A percentile compares a stretch with the other conserved stretches of the same genome.
Conservation (phyloP, 176 grass and related monocot genomes). For the Oryza glaberrima region DNA sequence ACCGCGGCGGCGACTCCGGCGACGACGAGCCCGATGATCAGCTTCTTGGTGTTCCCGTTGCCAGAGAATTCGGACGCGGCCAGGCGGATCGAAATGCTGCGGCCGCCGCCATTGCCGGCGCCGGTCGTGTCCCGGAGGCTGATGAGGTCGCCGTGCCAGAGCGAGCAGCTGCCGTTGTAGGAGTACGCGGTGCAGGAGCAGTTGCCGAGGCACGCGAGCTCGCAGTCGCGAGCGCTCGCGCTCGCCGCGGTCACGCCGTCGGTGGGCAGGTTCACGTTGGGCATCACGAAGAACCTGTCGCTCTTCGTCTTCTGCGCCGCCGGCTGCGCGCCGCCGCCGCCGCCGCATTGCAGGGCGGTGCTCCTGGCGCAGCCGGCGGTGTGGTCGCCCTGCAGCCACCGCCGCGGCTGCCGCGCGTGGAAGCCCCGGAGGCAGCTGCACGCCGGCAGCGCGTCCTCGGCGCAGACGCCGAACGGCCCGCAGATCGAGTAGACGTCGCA, state of each 20-base stretch:
- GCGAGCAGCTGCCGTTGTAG: constrained; percentile 39
- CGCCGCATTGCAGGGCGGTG: constrained; percentile 35
- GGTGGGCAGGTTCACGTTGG: constrained; percentile 39
- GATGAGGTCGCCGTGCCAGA: constrained; percentile 52
- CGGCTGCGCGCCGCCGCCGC: background rate
- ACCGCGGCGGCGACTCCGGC: background rate
- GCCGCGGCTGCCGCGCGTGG: background rate
- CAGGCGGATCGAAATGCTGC: constrained; percentile 50
- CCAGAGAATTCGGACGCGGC: constrained; percentile 50
- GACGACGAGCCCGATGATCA: constrained; percentile 13
- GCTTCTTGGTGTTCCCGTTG: background rate
- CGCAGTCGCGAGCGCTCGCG: constrained; percentile 35
- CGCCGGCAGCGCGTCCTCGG: constrained; percentile 25
- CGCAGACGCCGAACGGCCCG: constrained; percentile 50
- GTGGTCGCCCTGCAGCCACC: constrained; percentile 41
- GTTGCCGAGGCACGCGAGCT: constrained; percentile 49
- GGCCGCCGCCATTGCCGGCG: background rate
- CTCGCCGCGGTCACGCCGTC: background rate
- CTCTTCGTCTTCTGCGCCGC: background rate
- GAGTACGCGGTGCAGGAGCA: constrained; percentile 61
- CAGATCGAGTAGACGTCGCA: constrained; percentile 57
- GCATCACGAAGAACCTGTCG: constrained; percentile 49
- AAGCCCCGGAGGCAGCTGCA: constrained; percentile 60
- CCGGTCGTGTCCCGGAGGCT: constrained; percentile 53
- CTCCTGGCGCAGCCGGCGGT: constrained; percentile 45